Evolutionary conservation across 1,284 basidiomycete species (phyloP).

Genomic region (Mycosarcoma maydis): DNA sequence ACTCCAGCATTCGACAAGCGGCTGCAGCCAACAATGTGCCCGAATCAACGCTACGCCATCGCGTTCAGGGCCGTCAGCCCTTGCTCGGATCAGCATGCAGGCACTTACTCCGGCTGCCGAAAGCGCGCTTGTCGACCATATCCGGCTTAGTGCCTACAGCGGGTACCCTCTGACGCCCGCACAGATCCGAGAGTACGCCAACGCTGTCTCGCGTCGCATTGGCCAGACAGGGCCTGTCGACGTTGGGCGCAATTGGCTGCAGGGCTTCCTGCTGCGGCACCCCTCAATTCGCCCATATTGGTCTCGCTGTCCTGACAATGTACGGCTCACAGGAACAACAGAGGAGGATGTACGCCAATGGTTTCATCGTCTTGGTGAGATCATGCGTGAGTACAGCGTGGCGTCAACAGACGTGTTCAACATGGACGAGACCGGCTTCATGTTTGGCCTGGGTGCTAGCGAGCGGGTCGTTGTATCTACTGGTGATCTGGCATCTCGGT

Average conservation of each 20-base stretch:
- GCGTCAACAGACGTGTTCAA: no score
- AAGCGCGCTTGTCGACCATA: conserved; percentile 7
- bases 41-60: conserved; percentile 4
- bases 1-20: conserved; percentile 4
- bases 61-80: no score
- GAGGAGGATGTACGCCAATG: neutral
- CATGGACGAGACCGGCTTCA: no score
- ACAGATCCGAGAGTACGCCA: conserved; percentile 4
- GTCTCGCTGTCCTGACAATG: conserved; percentile 18
- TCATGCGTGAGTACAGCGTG: conserved; percentile 12
- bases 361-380: neutral
- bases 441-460: conserved; percentile 1
- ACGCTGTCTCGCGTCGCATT: neutral
- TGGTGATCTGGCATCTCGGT: conserved; percentile 1
- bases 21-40: conserved; percentile 11
- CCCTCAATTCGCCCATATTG: conserved; percentile 4
- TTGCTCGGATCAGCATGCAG: neutral
- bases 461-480: conserved; percentile 9
- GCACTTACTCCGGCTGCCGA: conserved; percentile 3
- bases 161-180: conserved; percentile 10
- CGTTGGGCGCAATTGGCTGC: conserved; percentile 11
- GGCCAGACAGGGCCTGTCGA: neutral
- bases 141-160: conserved; percentile 12
- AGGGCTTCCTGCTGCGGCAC: conserved; percentile 11
- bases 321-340: neutral